Evolutionary conservation across 192 early-diverging fungal species (phyloP), one percentile per base, ranked within the genome.

Genomic region (Backusella morwellensis): DNA sequence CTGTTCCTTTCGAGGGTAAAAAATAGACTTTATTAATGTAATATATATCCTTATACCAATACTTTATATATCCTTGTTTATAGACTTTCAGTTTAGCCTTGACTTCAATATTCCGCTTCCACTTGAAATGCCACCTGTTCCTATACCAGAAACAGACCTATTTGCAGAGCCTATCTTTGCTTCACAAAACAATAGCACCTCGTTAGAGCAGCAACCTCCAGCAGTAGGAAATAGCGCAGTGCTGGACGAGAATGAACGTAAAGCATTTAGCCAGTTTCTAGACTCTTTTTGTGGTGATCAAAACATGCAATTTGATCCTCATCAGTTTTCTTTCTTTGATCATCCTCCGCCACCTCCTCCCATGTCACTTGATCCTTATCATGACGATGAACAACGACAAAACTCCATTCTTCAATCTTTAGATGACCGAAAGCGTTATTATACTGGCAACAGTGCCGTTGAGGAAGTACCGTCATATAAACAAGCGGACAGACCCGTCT

Each of bases 231-330:
- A 63, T 63, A 23, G 56, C 9, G 74, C 75, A 69, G 70, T 82
- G 3, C 56, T 84, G 26, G 73, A 80, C 35, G 82, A 84, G 59
- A 74, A 80, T 32, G 87, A 88, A 44, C 85, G 86, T 44, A 81
- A 80, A 29, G 80, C 83, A 35, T 86, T 88, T 40, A 80, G 80
- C 11, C 82, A 88, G 72, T 88, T 88, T 77, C 70, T 88, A 50
- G 87, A 88, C 50, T 77, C 80, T 1, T 75, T 88, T 59, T 84
- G 84, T 63, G 77, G 85, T 7, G 87, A 88, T 69, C 84, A 84
- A 50, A 84, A 86, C 75, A 72, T 79, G 35, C 78, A 70, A 14
- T 66, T 59, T 36, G 50, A 73, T 35, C 35, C 47, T n/a, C 72
- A 59, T n/a, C 70, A 42, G 70, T 73, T 38, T 40, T 17, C 44